These are phyloP conservation scores for Hypomyces perniciosus DNA, from an alignment of 2,329 filamentous ascomycete species.

Conservation along the genomic window DNA sequence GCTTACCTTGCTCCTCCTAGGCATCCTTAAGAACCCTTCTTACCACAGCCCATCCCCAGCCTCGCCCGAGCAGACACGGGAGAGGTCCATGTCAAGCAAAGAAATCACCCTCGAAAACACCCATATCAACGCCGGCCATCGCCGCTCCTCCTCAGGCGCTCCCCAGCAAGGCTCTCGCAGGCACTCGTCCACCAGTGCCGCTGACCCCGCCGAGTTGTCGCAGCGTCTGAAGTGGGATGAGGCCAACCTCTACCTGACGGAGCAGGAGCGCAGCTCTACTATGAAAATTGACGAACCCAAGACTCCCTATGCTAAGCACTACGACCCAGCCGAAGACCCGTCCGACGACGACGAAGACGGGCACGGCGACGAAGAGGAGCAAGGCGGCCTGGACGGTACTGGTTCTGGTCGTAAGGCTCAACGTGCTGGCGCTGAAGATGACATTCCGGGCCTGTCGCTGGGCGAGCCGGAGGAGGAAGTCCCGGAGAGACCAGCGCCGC, in stretches of 20 bases:
- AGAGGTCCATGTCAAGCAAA: slow-evolving; percentile 57
- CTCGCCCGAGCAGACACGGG: slow-evolving; percentile 35
- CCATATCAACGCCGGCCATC: slow-evolving; percentile 84
- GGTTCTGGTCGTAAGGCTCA: slow-evolving; percentile 24
- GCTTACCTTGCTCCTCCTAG: slow-evolving; percentile 39
- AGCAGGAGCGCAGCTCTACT: slow-evolving; percentile 88
- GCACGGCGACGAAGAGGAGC: slow-evolving; percentile 20
- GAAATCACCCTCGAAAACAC: slow-evolving; percentile 94
- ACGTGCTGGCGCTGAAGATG: slow-evolving; percentile 50
- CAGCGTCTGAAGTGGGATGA: slow-evolving; percentile 96
- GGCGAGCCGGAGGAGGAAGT: slow-evolving; percentile 82
- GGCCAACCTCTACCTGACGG: slow-evolving; percentile 92
- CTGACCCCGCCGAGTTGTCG: slow-evolving; percentile 44
- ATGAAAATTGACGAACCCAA: slow-evolving; percentile 99
- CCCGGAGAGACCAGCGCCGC: slow-evolving; percentile 36
- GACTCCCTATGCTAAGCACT: slow-evolving; percentile 90
- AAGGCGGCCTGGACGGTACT: slow-evolving; percentile 24
- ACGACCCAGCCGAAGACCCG: slow-evolving; percentile 83
- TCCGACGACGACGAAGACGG: slow-evolving; percentile 63
- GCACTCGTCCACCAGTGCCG: slow-evolving; percentile 51
- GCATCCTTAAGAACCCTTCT: slow-evolving; percentile 84
- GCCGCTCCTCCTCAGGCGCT: slow-evolving; percentile 69
- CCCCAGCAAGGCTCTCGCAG: slow-evolving; percentile 58
- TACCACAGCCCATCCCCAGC: slow-evolving; percentile 56
- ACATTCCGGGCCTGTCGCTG: slow-evolving; percentile 87